Conservation (phyloP, 768 basidiomycete genomes). For the Tricholoma matsutake region DNA sequence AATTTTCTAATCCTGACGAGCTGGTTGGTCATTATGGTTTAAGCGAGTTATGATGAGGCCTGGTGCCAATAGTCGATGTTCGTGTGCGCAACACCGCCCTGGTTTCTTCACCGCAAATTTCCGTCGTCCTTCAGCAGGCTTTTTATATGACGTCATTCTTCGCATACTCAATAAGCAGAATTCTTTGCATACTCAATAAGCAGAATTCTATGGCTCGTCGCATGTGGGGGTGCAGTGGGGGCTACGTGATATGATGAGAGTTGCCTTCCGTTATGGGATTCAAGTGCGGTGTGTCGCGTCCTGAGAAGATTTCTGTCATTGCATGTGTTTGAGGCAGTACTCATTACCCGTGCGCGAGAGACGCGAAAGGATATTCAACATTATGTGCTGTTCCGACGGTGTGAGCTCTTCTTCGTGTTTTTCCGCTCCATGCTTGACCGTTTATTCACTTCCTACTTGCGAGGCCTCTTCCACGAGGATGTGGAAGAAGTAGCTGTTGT, state of each 20-base stretch:
- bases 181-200: neutral
- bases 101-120: neutral
- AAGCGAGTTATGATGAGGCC: neutral
- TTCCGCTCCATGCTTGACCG: neutral
- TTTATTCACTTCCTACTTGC: neutral
- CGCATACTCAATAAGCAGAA: neutral
- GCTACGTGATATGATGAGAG: neutral
- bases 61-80: neutral
- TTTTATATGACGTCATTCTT: neutral
- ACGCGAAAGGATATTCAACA: neutral
- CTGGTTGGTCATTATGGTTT: neutral
- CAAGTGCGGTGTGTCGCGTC: neutral
- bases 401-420: neutral
- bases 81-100: neutral
- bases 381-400: neutral
- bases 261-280: neutral
- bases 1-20: neutral
- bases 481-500: neutral
- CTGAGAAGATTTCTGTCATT: neutral
- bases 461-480: neutral
- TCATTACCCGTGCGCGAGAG: neutral
- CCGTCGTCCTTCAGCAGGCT: neutral
- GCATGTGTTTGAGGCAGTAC: neutral
- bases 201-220: neutral
- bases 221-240: neutral